phyloP scores from a whole-genome alignment of 768 basidiomycete species.

The Calocera cornea region DNA sequence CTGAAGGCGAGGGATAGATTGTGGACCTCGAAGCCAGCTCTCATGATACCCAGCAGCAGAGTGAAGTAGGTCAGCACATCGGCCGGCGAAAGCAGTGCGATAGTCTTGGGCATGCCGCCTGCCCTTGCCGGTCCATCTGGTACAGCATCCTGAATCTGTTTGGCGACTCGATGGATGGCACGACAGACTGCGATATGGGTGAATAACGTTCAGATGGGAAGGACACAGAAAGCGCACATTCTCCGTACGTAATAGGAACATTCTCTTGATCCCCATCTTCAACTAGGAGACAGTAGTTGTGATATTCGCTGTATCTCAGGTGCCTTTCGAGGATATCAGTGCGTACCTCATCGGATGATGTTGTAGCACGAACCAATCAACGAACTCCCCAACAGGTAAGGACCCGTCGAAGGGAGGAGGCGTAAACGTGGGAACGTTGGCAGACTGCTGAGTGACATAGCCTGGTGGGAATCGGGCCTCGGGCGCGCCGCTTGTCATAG shows the following conservation, averaged over 20 bases:
- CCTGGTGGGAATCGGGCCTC: background rate
- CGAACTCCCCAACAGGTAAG: background rate
- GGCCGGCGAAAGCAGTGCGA: background rate
- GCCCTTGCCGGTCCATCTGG: background rate
- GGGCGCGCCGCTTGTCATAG: background rate
- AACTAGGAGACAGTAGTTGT: background rate
- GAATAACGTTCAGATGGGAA: background rate
- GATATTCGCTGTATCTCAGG: background rate
- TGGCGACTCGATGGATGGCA: background rate
- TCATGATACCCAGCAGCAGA: background rate
- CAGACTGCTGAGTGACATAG: background rate
- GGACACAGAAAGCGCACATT: background rate
- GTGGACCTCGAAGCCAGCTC: conserved; percentile 1
- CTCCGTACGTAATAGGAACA: background rate
- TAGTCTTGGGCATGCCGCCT: background rate
- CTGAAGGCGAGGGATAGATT: no score
- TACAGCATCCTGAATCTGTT: background rate
- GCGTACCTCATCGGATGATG: no score
- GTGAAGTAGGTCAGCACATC: background rate
- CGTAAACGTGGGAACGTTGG: background rate
- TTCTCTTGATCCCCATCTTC: background rate
- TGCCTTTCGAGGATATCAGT: background rate
- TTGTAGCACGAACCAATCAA: background rate
- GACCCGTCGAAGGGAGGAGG: background rate
- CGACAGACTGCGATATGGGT: background rate